phyloP scores from a whole-genome alignment of 2,329 filamentous ascomycete species.

The Conoideocrella luteorostrata region DNA sequence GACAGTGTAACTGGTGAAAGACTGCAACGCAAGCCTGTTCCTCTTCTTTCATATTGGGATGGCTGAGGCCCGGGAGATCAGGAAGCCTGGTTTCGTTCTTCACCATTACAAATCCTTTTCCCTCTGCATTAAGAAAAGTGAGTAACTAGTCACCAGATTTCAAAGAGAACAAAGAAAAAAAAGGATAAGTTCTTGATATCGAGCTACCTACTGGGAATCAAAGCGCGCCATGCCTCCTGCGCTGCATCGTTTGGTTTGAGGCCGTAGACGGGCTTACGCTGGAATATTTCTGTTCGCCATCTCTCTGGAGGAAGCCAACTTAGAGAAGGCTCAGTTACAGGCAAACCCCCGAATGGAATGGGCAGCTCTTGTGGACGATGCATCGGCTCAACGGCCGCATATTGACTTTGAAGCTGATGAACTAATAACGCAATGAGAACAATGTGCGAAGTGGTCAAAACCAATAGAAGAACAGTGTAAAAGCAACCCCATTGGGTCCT shows the following conservation, averaged over 20 bases:
- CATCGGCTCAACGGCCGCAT: too few species aligned
- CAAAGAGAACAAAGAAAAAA: not conserved
- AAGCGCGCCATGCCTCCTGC: constrained; percentile 6
- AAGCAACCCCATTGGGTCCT: too few species aligned
- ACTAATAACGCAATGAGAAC: too few species aligned
- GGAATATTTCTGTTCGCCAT: constrained; percentile 10
- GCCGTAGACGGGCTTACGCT: constrained; percentile 3
- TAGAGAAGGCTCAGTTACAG: not conserved
- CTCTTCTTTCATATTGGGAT: constrained; percentile 2
- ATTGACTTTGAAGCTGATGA: too few species aligned
- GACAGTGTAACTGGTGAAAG: constrained; percentile 6
- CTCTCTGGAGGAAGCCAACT: constrained; percentile 9
- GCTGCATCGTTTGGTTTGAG: constrained; percentile 3
- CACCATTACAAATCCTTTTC: constrained; percentile 10
- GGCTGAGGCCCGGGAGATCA: constrained; percentile 6
- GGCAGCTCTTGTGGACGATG: not conserved
- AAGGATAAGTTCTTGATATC: too few species aligned
- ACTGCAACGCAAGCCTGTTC: constrained; percentile 8
- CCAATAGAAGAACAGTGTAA: too few species aligned
- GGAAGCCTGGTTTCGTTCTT: constrained; percentile 5
- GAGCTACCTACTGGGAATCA: constrained; percentile 9
- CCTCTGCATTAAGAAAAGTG: constrained; percentile 5
- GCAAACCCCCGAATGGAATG: constrained; percentile 3
- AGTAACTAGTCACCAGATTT: too few species aligned
- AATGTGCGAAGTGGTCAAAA: too few species aligned